A percentile compares a stretch with the other conserved stretches of the same genome.
phyloP scores from a whole-genome alignment of 2,329 filamentous ascomycete genomes.

The Cercospora sojina region DNA sequence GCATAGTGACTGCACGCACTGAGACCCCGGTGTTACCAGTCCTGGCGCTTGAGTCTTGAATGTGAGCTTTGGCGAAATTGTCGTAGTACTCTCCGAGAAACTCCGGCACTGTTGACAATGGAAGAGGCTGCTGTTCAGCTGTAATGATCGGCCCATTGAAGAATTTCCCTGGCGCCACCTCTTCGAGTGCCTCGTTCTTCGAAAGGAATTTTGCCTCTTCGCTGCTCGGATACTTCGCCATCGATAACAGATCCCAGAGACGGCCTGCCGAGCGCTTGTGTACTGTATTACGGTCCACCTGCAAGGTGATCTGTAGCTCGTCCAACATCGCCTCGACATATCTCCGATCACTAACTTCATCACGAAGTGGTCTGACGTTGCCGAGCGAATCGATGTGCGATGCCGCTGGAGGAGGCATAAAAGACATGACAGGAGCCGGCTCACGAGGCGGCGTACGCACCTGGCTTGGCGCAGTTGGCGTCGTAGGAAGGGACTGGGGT shows the following conservation, averaged over 20 bases:
- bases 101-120: constrained; percentile 28
- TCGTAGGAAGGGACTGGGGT: neutral
- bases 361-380: constrained; percentile 9
- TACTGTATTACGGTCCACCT: constrained; percentile 2
- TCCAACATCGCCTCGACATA: constrained; percentile 12
- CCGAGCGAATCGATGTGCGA: neutral
- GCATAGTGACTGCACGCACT: constrained; percentile 25
- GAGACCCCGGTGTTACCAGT: constrained; percentile 12
- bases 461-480: neutral
- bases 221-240: constrained; percentile 24
- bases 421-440: neutral
- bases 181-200: constrained; percentile 27
- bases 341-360: constrained; percentile 8
- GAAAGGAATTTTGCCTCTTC: constrained; percentile 32
- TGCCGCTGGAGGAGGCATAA: constrained; percentile 1
- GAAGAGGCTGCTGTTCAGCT: constrained; percentile 30
- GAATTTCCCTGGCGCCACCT: constrained; percentile 27
- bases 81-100: constrained; percentile 38
- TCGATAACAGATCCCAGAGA: constrained; percentile 31
- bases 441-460: constrained; percentile 4
- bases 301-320: neutral
- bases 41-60: constrained; percentile 33
- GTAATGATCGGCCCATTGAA: constrained; percentile 33
- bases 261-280: constrained; percentile 25
- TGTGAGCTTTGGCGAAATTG: constrained; percentile 29